Percentiles rank a stretch among this genome's conserved stretches.
These are phyloP conservation scores for Lachnellula hyalina DNA, from an alignment of 2,329 filamentous ascomycete species.

Conservation along the genomic window DNA sequence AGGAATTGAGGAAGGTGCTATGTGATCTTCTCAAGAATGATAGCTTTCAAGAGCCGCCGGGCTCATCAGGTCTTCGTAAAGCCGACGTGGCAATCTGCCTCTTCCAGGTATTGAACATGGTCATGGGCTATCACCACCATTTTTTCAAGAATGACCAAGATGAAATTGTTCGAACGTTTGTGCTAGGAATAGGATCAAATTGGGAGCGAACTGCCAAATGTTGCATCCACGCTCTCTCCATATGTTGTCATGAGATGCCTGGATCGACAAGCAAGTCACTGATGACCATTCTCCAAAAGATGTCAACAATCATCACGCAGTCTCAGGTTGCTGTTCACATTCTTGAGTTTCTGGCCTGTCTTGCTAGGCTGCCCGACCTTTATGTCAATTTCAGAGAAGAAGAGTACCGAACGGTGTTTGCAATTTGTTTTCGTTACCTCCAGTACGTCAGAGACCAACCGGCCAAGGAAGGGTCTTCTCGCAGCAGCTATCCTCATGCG, in stretches of 20 bases:
- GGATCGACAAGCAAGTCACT: conserved; percentile 80
- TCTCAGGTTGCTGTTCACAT: conserved; percentile 90
- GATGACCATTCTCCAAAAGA: conserved; percentile 81
- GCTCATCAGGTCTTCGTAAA: conserved; percentile 72
- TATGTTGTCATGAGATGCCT: conserved; percentile 93
- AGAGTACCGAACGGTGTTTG: conserved; percentile 90
- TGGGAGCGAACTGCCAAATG: conserved; percentile 85
- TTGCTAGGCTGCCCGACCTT: conserved; percentile 77
- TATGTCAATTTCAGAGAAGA: conserved; percentile 87
- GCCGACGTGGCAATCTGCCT: conserved; percentile 85
- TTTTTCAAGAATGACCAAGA: conserved; percentile 84
- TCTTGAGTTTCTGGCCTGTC: conserved; percentile 85
- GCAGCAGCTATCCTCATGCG: conserved; percentile 34
- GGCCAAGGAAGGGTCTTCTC: conserved; percentile 32
- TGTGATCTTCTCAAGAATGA: conserved; percentile 79
- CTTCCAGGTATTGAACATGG: conserved; percentile 79
- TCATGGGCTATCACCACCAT: conserved; percentile 83
- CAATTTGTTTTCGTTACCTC: conserved; percentile 88
- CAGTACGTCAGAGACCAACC: conserved; percentile 73
- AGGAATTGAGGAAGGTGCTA: conserved; percentile 66
- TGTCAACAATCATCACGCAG: conserved; percentile 95
- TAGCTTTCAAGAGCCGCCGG: conserved; percentile 75
- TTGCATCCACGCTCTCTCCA: conserved; percentile 89
- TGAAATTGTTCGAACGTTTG: conserved; percentile 80
- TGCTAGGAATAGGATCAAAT: conserved; percentile 68